Conservation (phyloP, 306 rosid genomes). For the Lagenaria siceraria region DNA sequence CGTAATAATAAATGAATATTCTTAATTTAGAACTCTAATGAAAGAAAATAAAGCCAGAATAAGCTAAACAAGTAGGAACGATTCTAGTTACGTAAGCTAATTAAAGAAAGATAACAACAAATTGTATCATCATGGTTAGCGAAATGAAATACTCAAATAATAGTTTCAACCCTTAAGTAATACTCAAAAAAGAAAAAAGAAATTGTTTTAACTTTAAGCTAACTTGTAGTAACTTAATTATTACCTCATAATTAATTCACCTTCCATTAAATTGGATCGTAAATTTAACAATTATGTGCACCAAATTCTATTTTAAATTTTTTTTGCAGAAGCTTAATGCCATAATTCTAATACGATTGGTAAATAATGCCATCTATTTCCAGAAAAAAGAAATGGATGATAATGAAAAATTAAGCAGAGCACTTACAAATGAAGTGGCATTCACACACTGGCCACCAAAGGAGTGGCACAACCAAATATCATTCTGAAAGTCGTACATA, state of each 20-base stretch:
- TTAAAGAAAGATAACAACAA: background rate
- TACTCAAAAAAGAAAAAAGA: too few species aligned
- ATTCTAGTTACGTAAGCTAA: background rate
- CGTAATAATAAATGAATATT: background rate
- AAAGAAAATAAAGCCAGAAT: background rate
- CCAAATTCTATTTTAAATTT: background rate
- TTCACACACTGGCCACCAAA: constrained; percentile 42
- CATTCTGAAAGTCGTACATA: constrained; percentile 71
- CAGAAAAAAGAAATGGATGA: background rate
- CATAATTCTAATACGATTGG: background rate
- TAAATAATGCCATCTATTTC: background rate
- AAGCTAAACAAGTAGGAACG: background rate
- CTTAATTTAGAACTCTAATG: background rate
- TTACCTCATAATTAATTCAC: background rate
- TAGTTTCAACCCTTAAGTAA: background rate
- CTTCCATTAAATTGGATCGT: background rate
- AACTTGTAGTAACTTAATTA: background rate
- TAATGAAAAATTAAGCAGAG: background rate
- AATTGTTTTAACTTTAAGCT: background rate
- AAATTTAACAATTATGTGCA: background rate
- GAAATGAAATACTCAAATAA: too few species aligned
- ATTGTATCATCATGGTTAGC: background rate
- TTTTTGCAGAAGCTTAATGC: too few species aligned
- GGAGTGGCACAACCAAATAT: constrained; percentile 85
- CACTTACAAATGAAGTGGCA: constrained; percentile 82